Base-by-base conservation (phyloP, 768 basidiomycete species). In the Postia placenta region DNA sequence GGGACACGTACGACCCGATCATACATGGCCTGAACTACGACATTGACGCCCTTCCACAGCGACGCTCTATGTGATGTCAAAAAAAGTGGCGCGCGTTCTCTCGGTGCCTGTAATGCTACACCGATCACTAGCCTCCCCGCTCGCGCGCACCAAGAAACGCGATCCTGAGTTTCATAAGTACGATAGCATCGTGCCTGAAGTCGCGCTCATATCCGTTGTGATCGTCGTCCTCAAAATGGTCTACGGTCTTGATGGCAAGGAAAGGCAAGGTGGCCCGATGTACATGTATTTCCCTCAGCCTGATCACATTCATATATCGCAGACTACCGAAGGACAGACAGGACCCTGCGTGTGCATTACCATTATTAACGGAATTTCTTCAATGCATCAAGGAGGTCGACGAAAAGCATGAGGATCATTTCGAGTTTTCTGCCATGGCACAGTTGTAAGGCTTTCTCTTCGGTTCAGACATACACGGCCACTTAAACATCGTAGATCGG, bases 171-270 rank as follows among this genome's bases (percentile, higher is more conserved):
- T 67, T 20, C 79, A 82, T 60, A 74, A 71, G 47, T 71, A 74
- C 47, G 87, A 89, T 63, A 81, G 76, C 54, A 74, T 76, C 24
- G 80, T 87, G 5, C 75, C 83, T 9, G 91, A 93, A 60, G 68
- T 85, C 42, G 74, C 76, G 2, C 67, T 90, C 20, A 61, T 79
- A 38, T 80, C 77, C 2, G 71, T 70, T 12, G 75, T 77, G 42
- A 72, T 92, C 11, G 73, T 91, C 11, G 81, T 83, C 28, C 70
- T 93, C 57, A 94, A 93, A 68, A 74, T 95, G 74, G 76, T 83
- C 22, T 93, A 93, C 58, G 93, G 92, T 0, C 60, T 93, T 24
- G 91, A 93, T 61, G 88, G 82, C 24, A 69, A 68, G 54, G 48
- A 58, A 46, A 77, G 87, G 87, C 81, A 60, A n/a, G n/a, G n/a